Percentiles rank a stretch among this genome's conserved stretches.
These are phyloP conservation scores for Circinella minor DNA, from an alignment of 371 early-diverging fungal species.

Conservation along the genomic window DNA sequence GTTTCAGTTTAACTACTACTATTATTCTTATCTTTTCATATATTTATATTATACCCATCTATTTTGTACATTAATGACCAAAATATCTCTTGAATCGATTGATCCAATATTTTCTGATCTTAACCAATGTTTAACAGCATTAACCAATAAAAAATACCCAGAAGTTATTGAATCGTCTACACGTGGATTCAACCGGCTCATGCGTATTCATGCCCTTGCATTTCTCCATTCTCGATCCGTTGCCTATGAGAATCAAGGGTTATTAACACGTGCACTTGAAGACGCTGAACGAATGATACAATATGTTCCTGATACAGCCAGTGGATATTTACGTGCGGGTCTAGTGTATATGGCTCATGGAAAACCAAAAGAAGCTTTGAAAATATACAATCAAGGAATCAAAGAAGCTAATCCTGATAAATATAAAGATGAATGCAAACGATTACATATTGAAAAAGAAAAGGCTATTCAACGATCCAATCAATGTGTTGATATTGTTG, in stretches of 20 bases:
- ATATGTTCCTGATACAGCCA: neutral
- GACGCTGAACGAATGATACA: slow-evolving; percentile 11
- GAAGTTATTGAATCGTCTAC: neutral
- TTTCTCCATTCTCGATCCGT: slow-evolving; percentile 1
- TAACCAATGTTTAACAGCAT: too few relatives aligned
- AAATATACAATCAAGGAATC: slow-evolving; percentile 4
- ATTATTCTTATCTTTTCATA: too few relatives aligned
- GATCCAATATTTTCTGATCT: too few relatives aligned
- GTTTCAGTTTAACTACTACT: too few relatives aligned
- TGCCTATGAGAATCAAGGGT: neutral
- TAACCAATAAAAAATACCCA: neutral
- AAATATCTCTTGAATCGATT: too few relatives aligned
- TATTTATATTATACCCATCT: too few relatives aligned
- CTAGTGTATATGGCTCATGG: slow-evolving; percentile 1
- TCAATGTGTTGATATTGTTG: neutral
- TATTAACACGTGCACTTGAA: neutral
- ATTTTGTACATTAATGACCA: too few relatives aligned
- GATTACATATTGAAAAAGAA: neutral
- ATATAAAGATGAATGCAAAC: neutral
- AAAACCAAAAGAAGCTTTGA: neutral
- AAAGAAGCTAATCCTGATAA: neutral
- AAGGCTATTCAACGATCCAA: neutral
- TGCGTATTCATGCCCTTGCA: neutral
- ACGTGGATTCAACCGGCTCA: neutral
- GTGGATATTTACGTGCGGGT: slow-evolving; percentile 2